Percentiles rank a stretch among this genome's conserved stretches.
phyloP scores from a whole-genome alignment of 2,329 filamentous ascomycete species.

The Periconia sp. region DNA sequence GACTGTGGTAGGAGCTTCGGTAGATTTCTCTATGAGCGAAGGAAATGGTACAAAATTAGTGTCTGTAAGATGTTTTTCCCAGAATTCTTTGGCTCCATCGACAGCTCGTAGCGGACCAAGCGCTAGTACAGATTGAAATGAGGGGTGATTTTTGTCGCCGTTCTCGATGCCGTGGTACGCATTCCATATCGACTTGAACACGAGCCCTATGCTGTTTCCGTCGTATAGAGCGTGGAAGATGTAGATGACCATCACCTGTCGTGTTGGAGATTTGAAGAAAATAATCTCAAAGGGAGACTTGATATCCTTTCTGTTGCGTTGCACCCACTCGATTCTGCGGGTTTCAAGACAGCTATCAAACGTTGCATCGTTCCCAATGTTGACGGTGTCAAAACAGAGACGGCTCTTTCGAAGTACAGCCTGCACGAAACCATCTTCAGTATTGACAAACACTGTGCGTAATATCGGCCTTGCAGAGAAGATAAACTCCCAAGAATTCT shows the following conservation, averaged over 20 bases:
- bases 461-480: conserved; percentile 66
- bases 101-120: conserved; percentile 68
- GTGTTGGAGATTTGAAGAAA: conserved; percentile 41
- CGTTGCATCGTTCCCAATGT: conserved; percentile 29
- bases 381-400: conserved; percentile 18
- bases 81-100: conserved; percentile 67
- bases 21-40: conserved; percentile 22
- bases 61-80: conserved; percentile 63
- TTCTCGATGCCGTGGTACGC: conserved; percentile 54
- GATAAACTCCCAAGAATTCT: conserved; percentile 63
- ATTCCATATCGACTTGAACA: conserved; percentile 65
- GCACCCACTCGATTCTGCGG: conserved; percentile 60
- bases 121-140: conserved; percentile 71
- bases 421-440: conserved; percentile 78
- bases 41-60: conserved; percentile 41
- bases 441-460: conserved; percentile 74
- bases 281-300: conserved; percentile 60
- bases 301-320: conserved; percentile 57
- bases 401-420: conserved; percentile 61
- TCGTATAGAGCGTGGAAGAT: conserved; percentile 91
- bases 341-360: conserved; percentile 44
- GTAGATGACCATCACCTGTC: conserved; percentile 62
- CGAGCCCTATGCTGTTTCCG: conserved; percentile 74
- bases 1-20: conserved; percentile 24
- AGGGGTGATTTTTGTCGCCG: too few species aligned